Evolutionary conservation across 176 grass and related monocot species (phyloP).

Genomic region (Microstegium vimineum): DNA sequence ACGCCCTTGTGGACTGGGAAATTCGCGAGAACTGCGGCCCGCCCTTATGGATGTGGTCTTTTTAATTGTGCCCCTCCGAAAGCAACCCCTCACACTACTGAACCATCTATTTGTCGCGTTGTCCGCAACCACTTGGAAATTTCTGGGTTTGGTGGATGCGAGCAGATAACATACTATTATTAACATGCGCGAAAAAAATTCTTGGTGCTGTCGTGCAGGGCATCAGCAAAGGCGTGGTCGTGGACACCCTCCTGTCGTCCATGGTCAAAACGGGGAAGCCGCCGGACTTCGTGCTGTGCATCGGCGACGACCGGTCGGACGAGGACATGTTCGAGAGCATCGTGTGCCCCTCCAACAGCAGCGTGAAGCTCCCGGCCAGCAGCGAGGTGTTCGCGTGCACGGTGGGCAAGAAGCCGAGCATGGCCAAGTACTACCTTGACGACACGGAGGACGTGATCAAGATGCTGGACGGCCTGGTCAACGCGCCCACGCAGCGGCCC

Average conservation of each 20-base stretch:
- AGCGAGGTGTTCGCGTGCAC: conserved; percentile 95
- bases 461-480: conserved; percentile 78
- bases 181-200: conserved; percentile 11
- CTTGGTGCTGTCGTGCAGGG: conserved; percentile 47
- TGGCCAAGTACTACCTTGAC: conserved; percentile 97
- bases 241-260: conserved; percentile 56
- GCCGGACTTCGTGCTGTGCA: conserved; percentile 83
- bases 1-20: conserved; percentile 26
- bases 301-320: conserved; percentile 88
- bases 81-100: background rate
- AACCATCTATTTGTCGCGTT: conserved; percentile 21
- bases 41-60: background rate
- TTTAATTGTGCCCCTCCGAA: background rate
- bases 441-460: conserved; percentile 90
- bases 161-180: background rate
- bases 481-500: conserved; percentile 33
- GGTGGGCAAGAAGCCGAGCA: conserved; percentile 92
- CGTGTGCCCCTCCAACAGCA: conserved; percentile 44
- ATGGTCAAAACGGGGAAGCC: conserved; percentile 44
- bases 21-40: background rate
- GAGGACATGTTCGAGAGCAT: conserved; percentile 99
- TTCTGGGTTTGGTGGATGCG: background rate
- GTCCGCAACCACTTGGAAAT: conserved; percentile 8
- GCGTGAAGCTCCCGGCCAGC: conserved; percentile 45
- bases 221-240: conserved; percentile 89